phyloP scores from a whole-genome alignment of 2,329 filamentous ascomycete genomes.

The Huntiella moniliformis region DNA sequence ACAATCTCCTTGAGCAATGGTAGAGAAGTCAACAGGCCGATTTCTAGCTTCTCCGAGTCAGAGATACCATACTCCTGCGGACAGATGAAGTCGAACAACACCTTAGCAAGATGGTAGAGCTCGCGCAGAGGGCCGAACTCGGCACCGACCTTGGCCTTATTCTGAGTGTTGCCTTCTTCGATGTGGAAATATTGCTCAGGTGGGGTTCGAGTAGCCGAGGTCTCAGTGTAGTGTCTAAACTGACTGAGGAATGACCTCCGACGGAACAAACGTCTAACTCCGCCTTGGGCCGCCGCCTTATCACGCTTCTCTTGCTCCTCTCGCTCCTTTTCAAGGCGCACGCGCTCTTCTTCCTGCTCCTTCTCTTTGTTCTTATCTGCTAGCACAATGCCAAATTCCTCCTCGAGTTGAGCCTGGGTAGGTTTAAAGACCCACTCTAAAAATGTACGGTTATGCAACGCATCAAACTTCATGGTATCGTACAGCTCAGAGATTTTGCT shows the following conservation, averaged over 20 bases:
- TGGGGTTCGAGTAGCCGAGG: conserved; percentile 23
- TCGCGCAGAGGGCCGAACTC: conserved; percentile 78
- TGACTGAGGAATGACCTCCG: conserved; percentile 41
- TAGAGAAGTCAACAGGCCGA: conserved; percentile 81
- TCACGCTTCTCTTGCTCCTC: conserved; percentile 22
- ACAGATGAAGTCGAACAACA: conserved; percentile 95
- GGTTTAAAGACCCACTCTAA: conserved; percentile 96
- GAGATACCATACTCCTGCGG: conserved; percentile 97
- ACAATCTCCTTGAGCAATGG: conserved; percentile 94
- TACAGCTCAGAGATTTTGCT: conserved; percentile 98
- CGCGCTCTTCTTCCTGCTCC: conserved; percentile 19
- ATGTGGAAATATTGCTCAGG: conserved; percentile 75
- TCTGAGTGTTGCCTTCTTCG: conserved; percentile 56
- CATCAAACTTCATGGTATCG: conserved; percentile 99
- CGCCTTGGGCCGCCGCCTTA: conserved; percentile 12
- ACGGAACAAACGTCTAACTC: conserved; percentile 35
- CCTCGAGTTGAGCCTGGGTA: conserved; percentile 56
- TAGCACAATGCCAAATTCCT: conserved; percentile 34
- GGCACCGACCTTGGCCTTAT: conserved; percentile 64
- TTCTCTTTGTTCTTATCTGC: conserved; percentile 17
- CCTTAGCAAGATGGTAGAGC: conserved; percentile 81
- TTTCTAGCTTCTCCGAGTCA: conserved; percentile 93
- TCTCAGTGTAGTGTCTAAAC: conserved; percentile 30
- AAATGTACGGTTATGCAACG: conserved; percentile 88
- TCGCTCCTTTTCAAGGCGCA: conserved; percentile 19